Evolutionary conservation across 305 asterid genomes (phyloP), one percentile per base, ranked within the genome.

Genomic region (Nicotiana rustica): DNA sequence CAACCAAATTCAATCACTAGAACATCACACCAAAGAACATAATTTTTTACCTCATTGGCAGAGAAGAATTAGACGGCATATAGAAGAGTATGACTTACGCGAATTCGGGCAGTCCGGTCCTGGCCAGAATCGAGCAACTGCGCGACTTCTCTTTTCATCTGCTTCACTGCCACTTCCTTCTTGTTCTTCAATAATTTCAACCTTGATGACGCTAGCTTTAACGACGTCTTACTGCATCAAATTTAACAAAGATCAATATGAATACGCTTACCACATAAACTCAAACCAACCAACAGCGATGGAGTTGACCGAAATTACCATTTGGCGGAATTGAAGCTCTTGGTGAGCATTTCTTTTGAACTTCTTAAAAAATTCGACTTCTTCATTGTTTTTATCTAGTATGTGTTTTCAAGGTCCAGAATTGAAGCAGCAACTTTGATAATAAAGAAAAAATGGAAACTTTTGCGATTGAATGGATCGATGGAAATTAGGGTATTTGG

Each of bases 271-370:
- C n/a, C 14, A 18, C 33, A 36, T 3, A 64, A 69, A n/a, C 71
- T 31, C 55, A 17, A 66, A 82, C 19, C 55, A 52, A 78, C 13
- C 52, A 31, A 31, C 33, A 85, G 17, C 59, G 4, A 21, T 9
- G 66, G 66, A 60, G 66, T 60, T 60, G 57, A 1, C 78, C 18
- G 10, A 49, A 17, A 61, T 79, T 85, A 95, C 99, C 97, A 95
- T 89, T 95, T 95, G 25, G 93, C 87, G 81, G 99, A 92, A 82
- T 92, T 93, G 90, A 95, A 95, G 92, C 97, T 90, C 86, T 89
- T 88, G 60, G 92, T 88, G 65, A 95, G 89, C 90, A 92, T 82
- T 60, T 89, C 94, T 85, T 91, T 91, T 3, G 97, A 91, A 52
- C 81, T 88, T 85, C 88, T 92, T 70, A 92, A 80, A 79, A 95